A percentile compares a stretch with the other conserved stretches of the same genome.
These are phyloP conservation scores for Fusarium napiforme DNA, from an alignment of 2,329 filamentous ascomycete genomes.

Conservation along the genomic window DNA sequence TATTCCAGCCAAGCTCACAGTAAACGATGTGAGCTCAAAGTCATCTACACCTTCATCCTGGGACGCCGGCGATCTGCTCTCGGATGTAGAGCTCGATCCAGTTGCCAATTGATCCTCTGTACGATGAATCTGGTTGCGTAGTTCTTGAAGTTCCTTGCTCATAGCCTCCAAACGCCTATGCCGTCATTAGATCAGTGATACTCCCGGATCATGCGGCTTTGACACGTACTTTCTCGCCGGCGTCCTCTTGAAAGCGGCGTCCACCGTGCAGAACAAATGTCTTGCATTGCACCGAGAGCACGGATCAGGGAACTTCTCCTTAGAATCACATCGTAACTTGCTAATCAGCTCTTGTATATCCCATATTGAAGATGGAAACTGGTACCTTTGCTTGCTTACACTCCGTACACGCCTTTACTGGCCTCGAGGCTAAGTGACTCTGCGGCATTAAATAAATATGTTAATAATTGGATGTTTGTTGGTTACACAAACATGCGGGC, in stretches of 20 bases:
- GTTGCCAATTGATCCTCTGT: neutral
- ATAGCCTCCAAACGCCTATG: constrained; percentile 37
- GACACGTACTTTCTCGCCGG: constrained; percentile 29
- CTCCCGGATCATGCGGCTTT: accelerated
- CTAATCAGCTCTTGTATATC: neutral
- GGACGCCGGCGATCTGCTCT: neutral
- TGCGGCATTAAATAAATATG: neutral
- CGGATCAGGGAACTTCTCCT: constrained; percentile 32
- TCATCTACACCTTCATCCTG: constrained; percentile 10
- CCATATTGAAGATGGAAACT: accelerated
- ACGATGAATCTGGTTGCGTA: constrained; percentile 20
- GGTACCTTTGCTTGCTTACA: constrained; percentile 31
- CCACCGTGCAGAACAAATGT: constrained; percentile 37
- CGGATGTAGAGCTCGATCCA: neutral
- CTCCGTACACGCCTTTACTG: constrained; percentile 27
- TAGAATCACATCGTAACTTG: constrained; percentile 38
- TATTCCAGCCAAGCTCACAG: constrained; percentile 3
- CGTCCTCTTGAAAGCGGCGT: constrained; percentile 31
- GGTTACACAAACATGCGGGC: neutral
- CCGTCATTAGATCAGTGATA: no score
- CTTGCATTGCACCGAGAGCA: constrained; percentile 29
- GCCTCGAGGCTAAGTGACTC: neutral
- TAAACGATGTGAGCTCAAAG: constrained; percentile 5
- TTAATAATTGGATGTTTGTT: neutral
- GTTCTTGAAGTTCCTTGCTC: constrained; percentile 36